A percentile compares a stretch with the other conserved stretches of the same genome.
phyloP scores from a whole-genome alignment of 305 asterid genomes.

The Fraxinus nigra region DNA sequence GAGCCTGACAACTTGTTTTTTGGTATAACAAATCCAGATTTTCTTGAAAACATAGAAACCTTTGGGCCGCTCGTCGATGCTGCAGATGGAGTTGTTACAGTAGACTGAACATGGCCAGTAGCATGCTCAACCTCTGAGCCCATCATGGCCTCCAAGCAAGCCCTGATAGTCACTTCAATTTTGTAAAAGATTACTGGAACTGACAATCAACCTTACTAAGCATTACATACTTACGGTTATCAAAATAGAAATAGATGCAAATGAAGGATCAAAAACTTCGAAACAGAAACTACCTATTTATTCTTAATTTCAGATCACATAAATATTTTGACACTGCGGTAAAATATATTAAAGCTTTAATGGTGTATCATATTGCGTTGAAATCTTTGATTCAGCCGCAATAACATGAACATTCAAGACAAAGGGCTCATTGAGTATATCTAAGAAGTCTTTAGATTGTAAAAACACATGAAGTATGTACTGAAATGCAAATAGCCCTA shows the following conservation, averaged over 20 bases:
- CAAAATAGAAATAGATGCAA: not conserved
- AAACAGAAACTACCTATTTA: conserved; percentile 3
- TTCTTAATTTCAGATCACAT: not conserved
- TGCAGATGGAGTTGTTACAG: conserved; percentile 39
- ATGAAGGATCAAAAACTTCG: not conserved
- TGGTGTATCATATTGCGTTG: not conserved
- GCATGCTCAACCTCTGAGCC: conserved; percentile 59
- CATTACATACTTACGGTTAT: not conserved
- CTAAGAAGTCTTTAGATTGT: not conserved
- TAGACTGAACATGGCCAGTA: conserved; percentile 38
- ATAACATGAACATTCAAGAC: not conserved
- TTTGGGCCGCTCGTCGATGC: conserved; percentile 53
- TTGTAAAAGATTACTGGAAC: conserved; percentile 1
- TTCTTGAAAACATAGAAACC: conserved; percentile 61
- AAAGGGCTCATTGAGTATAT: not conserved
- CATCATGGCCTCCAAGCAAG: conserved; percentile 44
- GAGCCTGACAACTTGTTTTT: conserved; percentile 89
- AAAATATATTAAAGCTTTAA: not conserved
- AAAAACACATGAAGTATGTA: not conserved
- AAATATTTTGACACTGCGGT: not conserved
- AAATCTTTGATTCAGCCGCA: not conserved
- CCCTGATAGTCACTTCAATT: conserved; percentile 25
- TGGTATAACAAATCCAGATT: conserved; percentile 84
- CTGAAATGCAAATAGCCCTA: not conserved
- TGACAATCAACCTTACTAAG: not conserved